Evolutionary conservation across 345 rosid species (phyloP).

Genomic region (Iberis pinnata): DNA sequence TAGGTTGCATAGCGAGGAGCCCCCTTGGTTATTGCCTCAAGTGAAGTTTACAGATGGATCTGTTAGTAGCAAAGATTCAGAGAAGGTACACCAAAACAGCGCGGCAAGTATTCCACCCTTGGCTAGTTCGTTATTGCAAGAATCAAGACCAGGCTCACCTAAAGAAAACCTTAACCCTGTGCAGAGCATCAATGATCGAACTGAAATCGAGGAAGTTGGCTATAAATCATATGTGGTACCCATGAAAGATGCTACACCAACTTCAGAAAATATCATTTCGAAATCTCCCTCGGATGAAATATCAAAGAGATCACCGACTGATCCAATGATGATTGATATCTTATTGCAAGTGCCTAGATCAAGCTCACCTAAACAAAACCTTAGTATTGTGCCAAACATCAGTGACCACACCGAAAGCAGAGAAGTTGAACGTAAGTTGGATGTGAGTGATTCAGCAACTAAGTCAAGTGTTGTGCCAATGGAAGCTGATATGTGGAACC

Average conservation of each 20-base stretch:
- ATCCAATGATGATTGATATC: slow-evolving; percentile 12
- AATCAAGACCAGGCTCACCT: slow-evolving; percentile 18
- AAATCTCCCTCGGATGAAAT: slow-evolving; percentile 1
- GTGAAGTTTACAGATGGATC: slow-evolving; percentile 34
- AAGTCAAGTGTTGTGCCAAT: slow-evolving; percentile 20
- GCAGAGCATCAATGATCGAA: slow-evolving; percentile 17
- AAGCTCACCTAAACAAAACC: slow-evolving; percentile 22
- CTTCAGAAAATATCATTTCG: slow-evolving; percentile 14
- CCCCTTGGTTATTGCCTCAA: slow-evolving; percentile 31
- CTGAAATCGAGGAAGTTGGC: slow-evolving; percentile 18
- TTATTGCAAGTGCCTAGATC: slow-evolving; percentile 14
- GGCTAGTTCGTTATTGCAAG: slow-evolving; percentile 24
- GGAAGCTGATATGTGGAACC: slow-evolving; percentile 20
- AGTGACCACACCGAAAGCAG: slow-evolving; percentile 9
- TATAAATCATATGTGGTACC: slow-evolving; percentile 22
- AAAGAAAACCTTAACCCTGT: slow-evolving; percentile 18
- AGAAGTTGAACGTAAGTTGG: slow-evolving; percentile 18
- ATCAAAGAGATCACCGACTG: slow-evolving; percentile 11
- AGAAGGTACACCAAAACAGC: slow-evolving; percentile 27
- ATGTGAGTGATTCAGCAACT: slow-evolving; percentile 23
- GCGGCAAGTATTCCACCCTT: slow-evolving; percentile 28
- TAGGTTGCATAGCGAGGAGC: slow-evolving; percentile 27
- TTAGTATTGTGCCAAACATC: slow-evolving; percentile 11
- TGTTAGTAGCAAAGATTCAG: slow-evolving; percentile 26
- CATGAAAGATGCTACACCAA: not conserved